Evolutionary conservation across 2,329 filamentous ascomycete genomes (phyloP), one percentile per base, ranked within the genome.

Genomic region (Aspergillus tanneri): DNA sequence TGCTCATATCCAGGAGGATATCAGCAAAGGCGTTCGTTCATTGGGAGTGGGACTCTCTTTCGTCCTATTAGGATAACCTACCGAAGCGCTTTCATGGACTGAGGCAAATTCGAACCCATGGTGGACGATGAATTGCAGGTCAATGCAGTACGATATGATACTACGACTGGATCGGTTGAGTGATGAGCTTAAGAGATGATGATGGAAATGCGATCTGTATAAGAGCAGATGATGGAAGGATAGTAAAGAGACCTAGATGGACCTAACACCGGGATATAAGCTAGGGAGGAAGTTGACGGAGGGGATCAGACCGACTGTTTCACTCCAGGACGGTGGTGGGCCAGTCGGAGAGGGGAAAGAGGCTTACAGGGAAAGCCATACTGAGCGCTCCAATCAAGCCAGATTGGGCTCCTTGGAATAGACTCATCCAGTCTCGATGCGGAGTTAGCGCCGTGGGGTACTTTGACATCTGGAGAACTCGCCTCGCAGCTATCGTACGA

Each of bases 31-130:
- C n/a, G n/a, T n/a, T n/a, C n/a, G n/a, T n/a, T n/a, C n/a, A n/a
- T n/a, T n/a, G n/a, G n/a, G n/a, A n/a, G n/a, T n/a, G n/a, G n/a
- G n/a, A n/a, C n/a, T n/a, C n/a, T n/a, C n/a, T n/a, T n/a, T n/a
- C n/a, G n/a, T n/a, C n/a, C n/a, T n/a, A 9, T 8, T 4, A 35
- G 22, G n/a, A 30, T n/a, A 40, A 67, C 75, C 58, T 70, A 81
- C 81, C 77, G 73, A 67, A 84, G 77, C 69, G 82, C 82, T 70
- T 84, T 84, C 78, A 81, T 83, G 55, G 76, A 72, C 65, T 74
- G 71, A 49, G 78, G 78, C 54, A 82, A 72, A 59, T 54, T 56
- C 49, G 61, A 46, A 54, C 56, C 58, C 66, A 69, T 70, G 43
- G 52, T 67, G 65, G 54, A 44, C 36, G 39, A 45, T 42, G 21